Evolutionary conservation across 345 rosid species (phyloP), one percentile per base, ranked within the genome.

Genomic region (Dovyalis caffra): DNA sequence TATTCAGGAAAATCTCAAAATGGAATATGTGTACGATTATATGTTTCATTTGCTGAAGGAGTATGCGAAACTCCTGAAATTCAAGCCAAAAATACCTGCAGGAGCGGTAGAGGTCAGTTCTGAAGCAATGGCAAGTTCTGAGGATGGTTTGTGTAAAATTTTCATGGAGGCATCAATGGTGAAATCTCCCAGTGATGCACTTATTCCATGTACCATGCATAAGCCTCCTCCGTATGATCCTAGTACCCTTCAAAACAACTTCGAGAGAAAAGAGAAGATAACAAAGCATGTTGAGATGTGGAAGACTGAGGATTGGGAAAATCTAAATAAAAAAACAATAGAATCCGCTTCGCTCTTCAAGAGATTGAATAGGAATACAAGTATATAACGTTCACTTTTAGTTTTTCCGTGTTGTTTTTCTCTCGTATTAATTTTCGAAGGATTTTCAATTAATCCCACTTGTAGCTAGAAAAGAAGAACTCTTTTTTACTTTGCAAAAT

Each of bases 21-120:
- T 87, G 84, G 74, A 83, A 21, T 34, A n/a, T n/a, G n/a, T n/a
- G n/a, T n/a, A 85, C 64, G 89, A 81, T 77, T 87, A 85, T 80
- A 84, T 85, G 90, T 83, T 84, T 38, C 82, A 85, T 77, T 11
- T 84, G 6, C 66, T 89, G 28, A 85, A 72, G 11, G 81, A 80
- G 75, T 83, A 83, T 10, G 86, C 85, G 21, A 87, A 85, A 76
- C 83, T 85, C 8, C 57, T 85, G 74, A 84, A 66, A 65, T 82
- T 68, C 75, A 74, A 87, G 69, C 83, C 86, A 26, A 64, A 40
- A 4, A 76, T 84, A 16, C 86, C 89, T 2, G 73, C 80, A 11
- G 78, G 72, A 20, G 90, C 90, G 3, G 76, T 51, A 3, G 87
- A 85, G 78, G 28, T 83, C 29, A 84, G 92, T 71, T 4, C 90